phyloP scores from a whole-genome alignment of 768 basidiomycete genomes.

The Phaffia tasmanica region DNA sequence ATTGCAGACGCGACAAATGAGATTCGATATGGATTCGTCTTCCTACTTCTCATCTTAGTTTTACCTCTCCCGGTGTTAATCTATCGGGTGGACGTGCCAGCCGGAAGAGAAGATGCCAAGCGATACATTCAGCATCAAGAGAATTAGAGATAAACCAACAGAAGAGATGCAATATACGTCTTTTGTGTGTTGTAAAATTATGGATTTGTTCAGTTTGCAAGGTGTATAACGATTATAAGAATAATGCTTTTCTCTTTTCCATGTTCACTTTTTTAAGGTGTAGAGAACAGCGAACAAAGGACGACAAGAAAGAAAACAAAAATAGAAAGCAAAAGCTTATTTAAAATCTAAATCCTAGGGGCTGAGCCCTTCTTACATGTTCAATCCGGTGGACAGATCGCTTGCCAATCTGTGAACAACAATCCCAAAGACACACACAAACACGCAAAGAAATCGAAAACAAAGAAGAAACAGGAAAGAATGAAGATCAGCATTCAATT shows the following conservation, averaged over 20 bases:
- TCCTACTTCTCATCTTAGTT: slow-evolving; percentile 72
- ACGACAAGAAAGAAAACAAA: too few species aligned
- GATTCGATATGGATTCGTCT: slow-evolving; percentile 82
- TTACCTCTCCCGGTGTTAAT: slow-evolving; percentile 62
- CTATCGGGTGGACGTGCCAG: slow-evolving; percentile 54
- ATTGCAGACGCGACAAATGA: slow-evolving; percentile 83
- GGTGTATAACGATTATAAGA: too few species aligned
- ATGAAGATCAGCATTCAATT: slow-evolving; percentile 7
- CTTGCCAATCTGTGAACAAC: slow-evolving; percentile 5
- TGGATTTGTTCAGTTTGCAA: too few species aligned
- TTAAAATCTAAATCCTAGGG: too few species aligned
- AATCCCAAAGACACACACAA: background rate
- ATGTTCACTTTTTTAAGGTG: too few species aligned
- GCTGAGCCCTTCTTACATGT: background rate
- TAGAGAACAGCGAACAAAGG: too few species aligned
- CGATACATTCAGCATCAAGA: slow-evolving; percentile 26
- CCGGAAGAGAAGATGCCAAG: slow-evolving; percentile 49
- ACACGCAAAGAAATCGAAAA: background rate
- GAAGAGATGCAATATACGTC: too few species aligned
- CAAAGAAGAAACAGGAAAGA: background rate
- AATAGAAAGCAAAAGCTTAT: too few species aligned
- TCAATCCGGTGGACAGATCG: slow-evolving; percentile 13
- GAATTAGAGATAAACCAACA: too few species aligned
- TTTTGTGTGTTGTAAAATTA: too few species aligned
- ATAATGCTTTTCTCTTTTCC: too few species aligned